Evolutionary conservation across 169 alveolate species (phyloP).

Genomic region (Cryptosporidium tyzzeri): DNA sequence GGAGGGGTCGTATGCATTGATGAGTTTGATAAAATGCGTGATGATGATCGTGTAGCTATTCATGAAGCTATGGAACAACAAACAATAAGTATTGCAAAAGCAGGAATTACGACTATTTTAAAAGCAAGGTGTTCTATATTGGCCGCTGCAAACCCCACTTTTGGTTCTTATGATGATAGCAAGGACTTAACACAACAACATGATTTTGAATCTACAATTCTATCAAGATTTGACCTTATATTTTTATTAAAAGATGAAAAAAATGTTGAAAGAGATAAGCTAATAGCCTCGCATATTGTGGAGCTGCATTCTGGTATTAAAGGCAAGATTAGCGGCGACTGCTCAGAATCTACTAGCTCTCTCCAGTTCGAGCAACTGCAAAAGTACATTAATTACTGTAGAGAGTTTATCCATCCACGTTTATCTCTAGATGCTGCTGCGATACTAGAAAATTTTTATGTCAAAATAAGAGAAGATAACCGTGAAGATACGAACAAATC

Average conservation of each 20-base stretch:
- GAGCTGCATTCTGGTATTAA: slow-evolving; percentile 85
- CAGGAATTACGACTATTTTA: slow-evolving; percentile 98
- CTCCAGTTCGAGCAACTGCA: slow-evolving; percentile 85
- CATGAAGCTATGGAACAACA: slow-evolving; percentile 99
- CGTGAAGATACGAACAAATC: slow-evolving; percentile 82
- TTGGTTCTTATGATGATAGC: slow-evolving; percentile 97
- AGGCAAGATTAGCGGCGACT: slow-evolving; percentile 36
- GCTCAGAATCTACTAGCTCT: slow-evolving; percentile 51
- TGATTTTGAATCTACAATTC: slow-evolving; percentile 97
- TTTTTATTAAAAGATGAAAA: slow-evolving; percentile 97
- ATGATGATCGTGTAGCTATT: slow-evolving; percentile 99
- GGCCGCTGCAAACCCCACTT: slow-evolving; percentile 99
- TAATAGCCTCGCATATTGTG: slow-evolving; percentile 92
- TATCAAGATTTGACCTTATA: slow-evolving; percentile 96
- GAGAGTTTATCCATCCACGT: slow-evolving; percentile 92
- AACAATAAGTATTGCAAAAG: slow-evolving; percentile 99
- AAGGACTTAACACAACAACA: slow-evolving; percentile 97
- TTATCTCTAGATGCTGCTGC: slow-evolving; percentile 95
- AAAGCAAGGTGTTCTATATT: slow-evolving; percentile 97
- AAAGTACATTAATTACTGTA: slow-evolving; percentile 90
- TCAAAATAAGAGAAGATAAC: slow-evolving; percentile 92
- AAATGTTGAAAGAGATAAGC: slow-evolving; percentile 92
- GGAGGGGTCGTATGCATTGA: slow-evolving; percentile 99
- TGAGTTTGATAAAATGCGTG: slow-evolving; percentile 99
- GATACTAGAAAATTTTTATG: slow-evolving; percentile 94